phyloP scores from a whole-genome alignment of 1,139 yeast species.

The Hansenula lynferdii region DNA sequence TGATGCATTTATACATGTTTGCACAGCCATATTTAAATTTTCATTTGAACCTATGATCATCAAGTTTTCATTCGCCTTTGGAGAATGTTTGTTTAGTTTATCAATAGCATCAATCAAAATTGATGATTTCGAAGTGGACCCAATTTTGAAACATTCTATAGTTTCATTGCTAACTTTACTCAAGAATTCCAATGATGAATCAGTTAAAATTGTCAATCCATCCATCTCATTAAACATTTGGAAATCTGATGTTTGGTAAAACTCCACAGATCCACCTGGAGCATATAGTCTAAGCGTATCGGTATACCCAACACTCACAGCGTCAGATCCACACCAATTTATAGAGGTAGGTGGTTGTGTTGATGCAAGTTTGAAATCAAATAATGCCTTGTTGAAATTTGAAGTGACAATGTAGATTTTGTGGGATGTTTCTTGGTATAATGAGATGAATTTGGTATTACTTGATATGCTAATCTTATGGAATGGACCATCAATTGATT shows the following conservation, averaged over 20 bases:
- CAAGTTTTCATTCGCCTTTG: slow-evolving; percentile 80
- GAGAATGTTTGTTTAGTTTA: slow-evolving; percentile 61
- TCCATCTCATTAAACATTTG: slow-evolving; percentile 52
- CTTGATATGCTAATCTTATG: slow-evolving; percentile 50
- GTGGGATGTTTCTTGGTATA: slow-evolving; percentile 40
- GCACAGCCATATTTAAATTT: slow-evolving; percentile 57
- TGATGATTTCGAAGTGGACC: slow-evolving; percentile 81
- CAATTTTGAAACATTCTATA: slow-evolving; percentile 67
- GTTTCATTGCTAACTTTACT: slow-evolving; percentile 58
- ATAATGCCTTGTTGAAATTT: slow-evolving; percentile 45
- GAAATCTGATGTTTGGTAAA: slow-evolving; percentile 37
- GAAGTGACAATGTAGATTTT: slow-evolving; percentile 50
- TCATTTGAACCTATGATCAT: slow-evolving; percentile 44
- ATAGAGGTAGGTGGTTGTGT: slow-evolving; percentile 31
- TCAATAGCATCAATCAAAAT: slow-evolving; percentile 80
- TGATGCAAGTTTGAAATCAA: slow-evolving; percentile 39
- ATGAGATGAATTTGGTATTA: slow-evolving; percentile 52
- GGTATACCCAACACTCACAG: slow-evolving; percentile 54
- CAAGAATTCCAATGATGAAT: slow-evolving; percentile 55
- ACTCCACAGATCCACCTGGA: slow-evolving; percentile 52
- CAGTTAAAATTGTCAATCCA: slow-evolving; percentile 65
- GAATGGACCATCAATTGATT: slow-evolving; percentile 49
- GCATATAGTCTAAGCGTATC: slow-evolving; percentile 72
- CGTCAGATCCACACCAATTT: slow-evolving; percentile 87
- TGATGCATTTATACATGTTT: slow-evolving; percentile 70